A percentile compares a stretch with the other conserved stretches of the same genome.
phyloP scores from a whole-genome alignment of 805 yeast species.

The Wickerhamomyces sydowiorum region DNA sequence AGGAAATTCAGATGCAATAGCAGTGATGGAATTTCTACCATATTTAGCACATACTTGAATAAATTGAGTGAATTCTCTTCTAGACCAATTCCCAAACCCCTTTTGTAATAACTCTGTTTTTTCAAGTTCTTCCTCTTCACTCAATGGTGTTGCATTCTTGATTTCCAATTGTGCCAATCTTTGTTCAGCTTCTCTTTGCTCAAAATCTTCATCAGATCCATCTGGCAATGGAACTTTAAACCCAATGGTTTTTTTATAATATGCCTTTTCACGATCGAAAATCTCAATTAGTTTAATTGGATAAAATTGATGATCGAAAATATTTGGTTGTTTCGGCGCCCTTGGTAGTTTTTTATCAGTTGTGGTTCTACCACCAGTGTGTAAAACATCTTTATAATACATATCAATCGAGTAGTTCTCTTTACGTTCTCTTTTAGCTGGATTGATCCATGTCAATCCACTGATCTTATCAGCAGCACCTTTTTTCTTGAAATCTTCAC shows the following conservation, averaged over 20 bases:
- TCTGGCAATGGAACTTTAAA: slow-evolving; percentile 59
- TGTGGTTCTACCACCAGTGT: slow-evolving; percentile 58
- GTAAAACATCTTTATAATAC: slow-evolving; percentile 76
- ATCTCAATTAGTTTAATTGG: slow-evolving; percentile 71
- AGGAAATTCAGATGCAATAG: slow-evolving; percentile 67
- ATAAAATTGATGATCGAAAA: slow-evolving; percentile 89
- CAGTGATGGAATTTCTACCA: slow-evolving; percentile 70
- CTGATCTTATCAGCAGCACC: slow-evolving; percentile 40
- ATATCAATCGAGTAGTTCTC: slow-evolving; percentile 84
- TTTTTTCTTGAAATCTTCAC: slow-evolving; percentile 72
- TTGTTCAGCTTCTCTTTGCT: slow-evolving; percentile 36
- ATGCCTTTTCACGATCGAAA: slow-evolving; percentile 76
- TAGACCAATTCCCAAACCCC: slow-evolving; percentile 80
- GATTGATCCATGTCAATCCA: slow-evolving; percentile 71
- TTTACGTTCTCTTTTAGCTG: slow-evolving; percentile 78
- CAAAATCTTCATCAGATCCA: slow-evolving; percentile 38
- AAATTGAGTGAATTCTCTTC: slow-evolving; percentile 83
- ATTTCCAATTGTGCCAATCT: slow-evolving; percentile 66
- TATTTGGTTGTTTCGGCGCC: slow-evolving; percentile 77
- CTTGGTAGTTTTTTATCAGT: slow-evolving; percentile 53
- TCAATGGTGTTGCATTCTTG: slow-evolving; percentile 70
- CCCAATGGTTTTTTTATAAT: slow-evolving; percentile 61
- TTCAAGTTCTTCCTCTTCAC: slow-evolving; percentile 70
- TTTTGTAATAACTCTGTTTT: slow-evolving; percentile 52
- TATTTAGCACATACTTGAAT: slow-evolving; percentile 67